phyloP scores from a whole-genome alignment of 495 filamentous ascomycete genomes.

The Lepidopterella palustris region DNA sequence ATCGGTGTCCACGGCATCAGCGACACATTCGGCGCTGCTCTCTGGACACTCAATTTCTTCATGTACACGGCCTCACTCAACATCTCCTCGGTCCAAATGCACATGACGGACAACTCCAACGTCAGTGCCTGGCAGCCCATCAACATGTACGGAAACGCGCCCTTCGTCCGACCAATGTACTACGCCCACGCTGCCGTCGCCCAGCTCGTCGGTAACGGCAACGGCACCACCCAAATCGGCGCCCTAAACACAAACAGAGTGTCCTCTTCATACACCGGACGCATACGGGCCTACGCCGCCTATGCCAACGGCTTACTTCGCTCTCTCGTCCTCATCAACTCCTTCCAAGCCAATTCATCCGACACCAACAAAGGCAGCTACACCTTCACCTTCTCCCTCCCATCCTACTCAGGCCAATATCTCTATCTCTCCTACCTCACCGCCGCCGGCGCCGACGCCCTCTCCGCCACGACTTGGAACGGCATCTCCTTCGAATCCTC shows the following conservation, averaged over 20 bases:
- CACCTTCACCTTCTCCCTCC: constrained; percentile 28
- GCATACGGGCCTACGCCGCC: constrained; percentile 29
- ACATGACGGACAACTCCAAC: constrained; percentile 39
- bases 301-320: constrained; percentile 29
- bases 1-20: constrained; percentile 29
- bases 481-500: constrained; percentile 33
- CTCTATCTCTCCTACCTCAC: constrained; percentile 36
- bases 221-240: constrained; percentile 31
- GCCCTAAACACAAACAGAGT: constrained; percentile 9
- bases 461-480: constrained; percentile 32
- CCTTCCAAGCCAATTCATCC: constrained; percentile 26
- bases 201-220: constrained; percentile 33
- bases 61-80: constrained; percentile 30
- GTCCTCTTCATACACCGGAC: constrained; percentile 29
- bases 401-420: constrained; percentile 11
- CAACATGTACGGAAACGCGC: constrained; percentile 21
- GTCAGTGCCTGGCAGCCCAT: constrained; percentile 36
- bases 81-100: constrained; percentile 34
- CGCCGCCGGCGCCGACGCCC: constrained; percentile 30
- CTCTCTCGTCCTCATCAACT: constrained; percentile 36
- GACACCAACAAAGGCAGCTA: constrained; percentile 15
- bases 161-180: constrained; percentile 36
- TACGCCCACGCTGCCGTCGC: constrained; percentile 38
- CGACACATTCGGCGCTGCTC: constrained; percentile 22
- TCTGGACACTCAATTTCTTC: constrained; percentile 31